Conservation (phyloP, 352 stramenopile species). For the Bremia lactucae region DNA sequence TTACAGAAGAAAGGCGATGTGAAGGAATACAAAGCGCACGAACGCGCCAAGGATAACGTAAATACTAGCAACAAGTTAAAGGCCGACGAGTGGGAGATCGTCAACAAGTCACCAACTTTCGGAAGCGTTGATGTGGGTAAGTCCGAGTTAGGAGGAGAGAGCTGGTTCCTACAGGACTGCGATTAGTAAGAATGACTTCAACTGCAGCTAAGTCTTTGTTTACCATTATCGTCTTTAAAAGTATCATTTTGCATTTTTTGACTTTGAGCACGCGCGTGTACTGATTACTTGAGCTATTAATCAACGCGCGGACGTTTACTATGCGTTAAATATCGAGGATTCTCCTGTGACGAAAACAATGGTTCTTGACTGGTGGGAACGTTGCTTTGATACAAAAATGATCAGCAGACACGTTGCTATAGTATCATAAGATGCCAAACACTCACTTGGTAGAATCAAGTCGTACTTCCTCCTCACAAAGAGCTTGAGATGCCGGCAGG, state of each 20-base stretch:
- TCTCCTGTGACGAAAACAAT: conserved; percentile 33
- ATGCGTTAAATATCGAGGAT: conserved; percentile 51
- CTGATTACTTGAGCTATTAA: conserved; percentile 3
- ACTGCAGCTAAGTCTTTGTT: too few relatives aligned
- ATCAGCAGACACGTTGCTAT: neutral
- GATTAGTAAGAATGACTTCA: conserved; percentile 10
- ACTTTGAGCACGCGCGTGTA: conserved; percentile 3
- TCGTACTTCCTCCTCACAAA: conserved; percentile 30
- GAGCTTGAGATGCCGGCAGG: conserved; percentile 50
- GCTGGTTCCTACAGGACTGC: conserved; percentile 41
- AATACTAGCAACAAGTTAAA: conserved; percentile 40
- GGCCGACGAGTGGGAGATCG: conserved; percentile 62
- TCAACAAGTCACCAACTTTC: conserved; percentile 72
- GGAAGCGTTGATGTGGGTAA: conserved; percentile 36
- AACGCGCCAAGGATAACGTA: too few relatives aligned
- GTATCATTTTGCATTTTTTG: conserved; percentile 25
- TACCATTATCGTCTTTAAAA: conserved; percentile 11
- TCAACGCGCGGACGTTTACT: conserved; percentile 40
- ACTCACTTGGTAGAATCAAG: conserved; percentile 14
- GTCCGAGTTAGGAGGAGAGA: conserved; percentile 35
- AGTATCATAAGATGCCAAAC: neutral
- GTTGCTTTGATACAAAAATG: conserved; percentile 1
- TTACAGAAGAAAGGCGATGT: conserved; percentile 21
- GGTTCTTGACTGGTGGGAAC: conserved; percentile 7
- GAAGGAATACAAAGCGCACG: too few relatives aligned